Percentiles rank a stretch among this genome's conserved stretches.
Evolutionary conservation across 2,329 filamentous ascomycete species (phyloP).

Genomic region (Madurella fahalii): DNA sequence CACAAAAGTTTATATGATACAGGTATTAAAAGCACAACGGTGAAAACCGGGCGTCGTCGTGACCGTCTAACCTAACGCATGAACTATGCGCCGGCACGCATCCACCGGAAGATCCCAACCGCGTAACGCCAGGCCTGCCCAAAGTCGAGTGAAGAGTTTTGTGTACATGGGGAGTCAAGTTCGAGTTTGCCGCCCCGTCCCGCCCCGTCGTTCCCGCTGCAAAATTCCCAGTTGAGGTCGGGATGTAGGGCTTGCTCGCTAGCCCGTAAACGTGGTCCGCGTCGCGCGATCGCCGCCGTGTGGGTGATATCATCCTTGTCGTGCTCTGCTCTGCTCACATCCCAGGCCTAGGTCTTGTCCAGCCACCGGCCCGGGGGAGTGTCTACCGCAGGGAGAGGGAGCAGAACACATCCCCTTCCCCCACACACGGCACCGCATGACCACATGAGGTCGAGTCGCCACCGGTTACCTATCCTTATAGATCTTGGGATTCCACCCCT

Average conservation of each 20-base stretch:
- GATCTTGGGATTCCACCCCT: conserved; percentile 91
- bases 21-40: conserved; percentile 11
- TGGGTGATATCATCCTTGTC: too few species aligned
- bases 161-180: conserved; percentile 12
- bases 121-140: conserved; percentile 25
- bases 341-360: too few species aligned
- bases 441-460: too few species aligned
- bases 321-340: too few species aligned
- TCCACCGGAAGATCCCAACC: conserved; percentile 13
- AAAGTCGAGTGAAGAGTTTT: conserved; percentile 29
- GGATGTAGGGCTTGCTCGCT: not conserved
- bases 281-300: not conserved
- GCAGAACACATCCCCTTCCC: too few species aligned
- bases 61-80: conserved; percentile 13
- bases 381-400: too few species aligned
- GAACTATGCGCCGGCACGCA: not conserved
- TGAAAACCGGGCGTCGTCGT: conserved; percentile 6
- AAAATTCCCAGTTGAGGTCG: not conserved
- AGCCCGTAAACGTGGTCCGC: not conserved
- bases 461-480: conserved; percentile 72
- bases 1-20: conserved; percentile 11
- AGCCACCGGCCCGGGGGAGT: too few species aligned
- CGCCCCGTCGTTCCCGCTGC: not conserved
- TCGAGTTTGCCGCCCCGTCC: not conserved
- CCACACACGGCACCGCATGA: too few species aligned